These are phyloP conservation scores for Gnomoniopsis smithogilvyi DNA, from an alignment of 2,329 filamentous ascomycete species.

Conservation along the genomic window DNA sequence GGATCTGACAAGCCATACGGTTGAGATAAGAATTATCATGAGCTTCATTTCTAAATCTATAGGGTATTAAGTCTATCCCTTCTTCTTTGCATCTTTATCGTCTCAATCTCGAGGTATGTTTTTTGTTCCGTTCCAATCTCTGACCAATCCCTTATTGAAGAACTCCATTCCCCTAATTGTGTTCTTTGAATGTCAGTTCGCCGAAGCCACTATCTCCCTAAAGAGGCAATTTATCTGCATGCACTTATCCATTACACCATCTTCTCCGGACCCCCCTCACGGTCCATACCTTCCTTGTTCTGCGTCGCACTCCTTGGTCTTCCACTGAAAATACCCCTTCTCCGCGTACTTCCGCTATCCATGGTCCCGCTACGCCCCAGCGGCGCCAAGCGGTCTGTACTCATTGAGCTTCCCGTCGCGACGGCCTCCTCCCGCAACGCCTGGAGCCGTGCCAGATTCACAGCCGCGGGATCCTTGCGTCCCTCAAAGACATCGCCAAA, in stretches of 20 bases:
- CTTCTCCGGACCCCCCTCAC: background rate
- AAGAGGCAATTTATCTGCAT: background rate
- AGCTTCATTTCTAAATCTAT: background rate
- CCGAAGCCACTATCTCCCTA: background rate
- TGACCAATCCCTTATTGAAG: background rate
- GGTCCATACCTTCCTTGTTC: background rate
- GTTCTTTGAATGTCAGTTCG: background rate
- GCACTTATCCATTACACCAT: background rate
- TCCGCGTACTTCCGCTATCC: background rate
- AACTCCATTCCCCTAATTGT: background rate
- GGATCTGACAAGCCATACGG: too few species aligned
- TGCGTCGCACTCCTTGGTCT: slow-evolving; percentile 13
- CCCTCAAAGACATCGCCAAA: slow-evolving; percentile 18
- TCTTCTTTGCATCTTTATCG: background rate
- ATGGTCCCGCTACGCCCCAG: background rate
- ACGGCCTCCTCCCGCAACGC: slow-evolving; percentile 12
- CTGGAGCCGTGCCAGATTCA: slow-evolving; percentile 14
- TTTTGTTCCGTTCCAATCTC: too few species aligned
- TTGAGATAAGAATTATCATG: too few species aligned
- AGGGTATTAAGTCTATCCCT: background rate
- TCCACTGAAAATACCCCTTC: slow-evolving; percentile 12
- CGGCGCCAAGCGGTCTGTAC: slow-evolving; percentile 1
- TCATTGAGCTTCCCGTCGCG: background rate
- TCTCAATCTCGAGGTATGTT: background rate
- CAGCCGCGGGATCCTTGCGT: slow-evolving; percentile 9